phyloP scores from a whole-genome alignment of 768 basidiomycete species.

The Amanita rimosa region DNA sequence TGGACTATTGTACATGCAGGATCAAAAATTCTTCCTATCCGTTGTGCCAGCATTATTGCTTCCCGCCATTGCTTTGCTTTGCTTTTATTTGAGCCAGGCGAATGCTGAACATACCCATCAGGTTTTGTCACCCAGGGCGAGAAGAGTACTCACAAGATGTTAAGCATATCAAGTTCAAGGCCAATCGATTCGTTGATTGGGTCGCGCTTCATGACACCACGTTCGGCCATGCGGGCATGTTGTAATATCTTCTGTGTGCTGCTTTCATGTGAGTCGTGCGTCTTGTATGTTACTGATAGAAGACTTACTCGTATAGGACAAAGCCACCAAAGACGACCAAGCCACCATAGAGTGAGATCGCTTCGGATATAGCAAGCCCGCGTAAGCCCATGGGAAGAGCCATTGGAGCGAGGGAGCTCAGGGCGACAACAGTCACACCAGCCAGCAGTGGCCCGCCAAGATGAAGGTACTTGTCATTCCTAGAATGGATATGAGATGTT shows the following conservation, averaged over 20 bases:
- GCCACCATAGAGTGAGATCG: slow-evolving; percentile 78
- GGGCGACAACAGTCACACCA: slow-evolving; percentile 80
- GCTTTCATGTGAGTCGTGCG: slow-evolving; percentile 3
- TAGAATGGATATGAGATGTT: slow-evolving; percentile 10
- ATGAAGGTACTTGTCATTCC: slow-evolving; percentile 75
- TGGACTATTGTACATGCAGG: slow-evolving; percentile 2
- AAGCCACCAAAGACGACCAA: slow-evolving; percentile 82
- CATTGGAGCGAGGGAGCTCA: slow-evolving; percentile 83
- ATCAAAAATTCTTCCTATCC: neutral
- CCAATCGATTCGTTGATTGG: slow-evolving; percentile 70
- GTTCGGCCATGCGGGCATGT: slow-evolving; percentile 64
- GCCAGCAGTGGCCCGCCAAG: slow-evolving; percentile 84
- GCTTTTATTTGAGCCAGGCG: slow-evolving; percentile 73
- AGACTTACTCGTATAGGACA: slow-evolving; percentile 71
- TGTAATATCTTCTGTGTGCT: slow-evolving; percentile 81
- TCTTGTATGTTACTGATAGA: neutral
- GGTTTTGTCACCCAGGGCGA: neutral
- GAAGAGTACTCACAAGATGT: slow-evolving; percentile 58
- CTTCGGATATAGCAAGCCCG: slow-evolving; percentile 63
- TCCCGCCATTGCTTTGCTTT: slow-evolving; percentile 47
- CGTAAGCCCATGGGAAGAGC: slow-evolving; percentile 77
- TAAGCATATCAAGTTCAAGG: slow-evolving; percentile 80
- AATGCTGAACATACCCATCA: slow-evolving; percentile 32
- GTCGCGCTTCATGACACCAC: slow-evolving; percentile 55
- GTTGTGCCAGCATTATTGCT: slow-evolving; percentile 24